Base-by-base conservation (phyloP, 1,284 basidiomycete genomes). In the Pseudozyma tsukubaensis region DNA sequence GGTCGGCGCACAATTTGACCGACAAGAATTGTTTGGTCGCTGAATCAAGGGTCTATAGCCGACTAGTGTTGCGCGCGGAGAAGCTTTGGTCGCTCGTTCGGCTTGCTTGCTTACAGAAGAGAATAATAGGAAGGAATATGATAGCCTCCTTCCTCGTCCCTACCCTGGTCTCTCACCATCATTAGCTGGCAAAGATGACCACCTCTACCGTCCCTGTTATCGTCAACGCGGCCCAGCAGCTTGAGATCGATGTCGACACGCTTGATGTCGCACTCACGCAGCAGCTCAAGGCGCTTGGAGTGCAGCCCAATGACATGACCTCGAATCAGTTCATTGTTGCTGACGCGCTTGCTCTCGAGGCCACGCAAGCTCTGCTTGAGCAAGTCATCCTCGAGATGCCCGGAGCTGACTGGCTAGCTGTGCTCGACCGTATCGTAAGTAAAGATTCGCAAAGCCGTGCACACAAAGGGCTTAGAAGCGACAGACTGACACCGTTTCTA, bases 311-410 rank as follows among this genome's bases (percentile, higher is more conserved):
- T 36, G 68, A 71, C 50, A 71, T 71, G 68, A 71, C 68, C 11
- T 71, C 68, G 40, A 71, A 71, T 54, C 68, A 71, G 54, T 71
- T 71, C 37, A 65, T 71, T 58, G 58, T 71, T 12, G 62, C 61
- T n/a, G 61, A 71, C 14, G 68, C 62, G 3, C 62, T 71, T 4
- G 58, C 57, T 6, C 29, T 64, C 19, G 19, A 40, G 11, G 19
- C 49, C 18, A 71, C 57, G 50, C 49, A 49, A 32, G 14, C 32
- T 10, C 11, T 71, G 19, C 54, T 71, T 47, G 61, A 71, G 24
- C 34, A 61, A 14, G 58, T 60, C 19, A 55, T 71, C 32, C 53
- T 53, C n/a, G 44, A 44, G 13, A 57, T 52, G 37, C 50, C 61
- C 3, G 68, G 49, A 19, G 68, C 61, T 10, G 53, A 59, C 53